These are phyloP conservation scores for Pinus taeda DNA, from an alignment of 75 land plant species.

Conservation along the genomic window DNA sequence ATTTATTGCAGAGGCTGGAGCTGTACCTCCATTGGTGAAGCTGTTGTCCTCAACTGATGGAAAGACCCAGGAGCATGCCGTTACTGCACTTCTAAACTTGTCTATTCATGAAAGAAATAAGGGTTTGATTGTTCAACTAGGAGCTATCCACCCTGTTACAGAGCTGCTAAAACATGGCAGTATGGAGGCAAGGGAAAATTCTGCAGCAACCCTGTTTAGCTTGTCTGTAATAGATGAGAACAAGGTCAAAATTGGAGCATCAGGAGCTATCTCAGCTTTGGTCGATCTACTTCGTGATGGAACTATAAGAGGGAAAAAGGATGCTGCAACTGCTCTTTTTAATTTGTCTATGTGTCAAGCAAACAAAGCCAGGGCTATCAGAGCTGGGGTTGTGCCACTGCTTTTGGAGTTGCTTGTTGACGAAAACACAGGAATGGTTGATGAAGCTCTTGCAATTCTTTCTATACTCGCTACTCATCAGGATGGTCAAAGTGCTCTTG, in stretches of 20 bases:
- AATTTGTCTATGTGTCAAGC: slow-evolving; percentile 78
- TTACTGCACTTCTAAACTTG: slow-evolving; percentile 86
- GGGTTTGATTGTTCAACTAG: slow-evolving; percentile 64
- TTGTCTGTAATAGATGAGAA: too few species aligned
- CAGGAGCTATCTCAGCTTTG: slow-evolving; percentile 5
- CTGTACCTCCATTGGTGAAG: slow-evolving; percentile 73
- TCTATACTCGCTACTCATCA: slow-evolving; percentile 82
- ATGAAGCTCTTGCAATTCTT: slow-evolving; percentile 83
- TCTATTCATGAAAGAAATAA: slow-evolving; percentile 87
- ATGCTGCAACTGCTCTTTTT: slow-evolving; percentile 92
- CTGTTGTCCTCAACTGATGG: slow-evolving; percentile 58
- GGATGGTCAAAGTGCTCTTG: slow-evolving; percentile 74
- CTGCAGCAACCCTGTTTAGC: too few species aligned
- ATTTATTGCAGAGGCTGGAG: slow-evolving; percentile 90
- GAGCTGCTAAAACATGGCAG: background rate
- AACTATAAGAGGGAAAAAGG: slow-evolving; percentile 86
- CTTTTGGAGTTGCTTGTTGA: slow-evolving; percentile 66
- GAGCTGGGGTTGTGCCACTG: slow-evolving; percentile 70
- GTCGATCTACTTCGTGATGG: slow-evolving; percentile 69
- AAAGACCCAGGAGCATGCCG: slow-evolving; percentile 87
- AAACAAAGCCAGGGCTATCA: slow-evolving; percentile 76
- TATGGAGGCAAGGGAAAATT: too few species aligned
- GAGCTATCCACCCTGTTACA: slow-evolving; percentile 63
- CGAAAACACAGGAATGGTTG: slow-evolving; percentile 76
- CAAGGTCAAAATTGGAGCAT: too few species aligned